Conservation (phyloP, 306 rosid species). For the Boehmeria nivea region DNA sequence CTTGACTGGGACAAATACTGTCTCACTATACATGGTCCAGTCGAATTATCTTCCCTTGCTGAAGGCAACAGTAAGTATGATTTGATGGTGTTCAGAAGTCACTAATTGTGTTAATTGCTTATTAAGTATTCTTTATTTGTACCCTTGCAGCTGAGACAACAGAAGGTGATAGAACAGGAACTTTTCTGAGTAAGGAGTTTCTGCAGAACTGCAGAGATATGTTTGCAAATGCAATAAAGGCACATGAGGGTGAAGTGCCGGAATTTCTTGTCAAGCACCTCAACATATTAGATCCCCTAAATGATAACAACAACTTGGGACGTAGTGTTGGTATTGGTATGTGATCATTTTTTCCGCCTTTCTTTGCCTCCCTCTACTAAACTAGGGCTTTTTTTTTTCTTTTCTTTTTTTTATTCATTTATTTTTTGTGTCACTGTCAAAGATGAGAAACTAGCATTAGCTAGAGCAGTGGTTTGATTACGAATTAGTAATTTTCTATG, state of each 20-base stretch:
- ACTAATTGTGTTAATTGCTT: slow-evolving; percentile 1
- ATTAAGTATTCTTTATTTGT: slow-evolving; percentile 18
- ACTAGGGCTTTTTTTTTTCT: too few relatives aligned
- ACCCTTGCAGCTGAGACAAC: slow-evolving; percentile 31
- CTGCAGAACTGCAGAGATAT: slow-evolving; percentile 40
- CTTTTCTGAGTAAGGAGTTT: slow-evolving; percentile 50
- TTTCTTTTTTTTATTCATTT: too few relatives aligned
- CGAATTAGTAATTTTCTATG: too few relatives aligned
- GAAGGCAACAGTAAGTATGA: slow-evolving; percentile 41
- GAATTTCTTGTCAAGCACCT: slow-evolving; percentile 46
- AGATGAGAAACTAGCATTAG: too few relatives aligned
- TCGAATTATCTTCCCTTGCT: slow-evolving; percentile 42
- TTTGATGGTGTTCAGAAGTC: slow-evolving; percentile 1
- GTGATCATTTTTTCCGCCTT: too few relatives aligned
- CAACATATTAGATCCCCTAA: slow-evolving; percentile 69
- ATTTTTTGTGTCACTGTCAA: too few relatives aligned
- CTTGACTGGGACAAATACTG: slow-evolving; percentile 58
- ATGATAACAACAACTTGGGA: slow-evolving; percentile 58
- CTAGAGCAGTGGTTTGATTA: too few relatives aligned
- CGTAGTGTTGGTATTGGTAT: slow-evolving; percentile 56
- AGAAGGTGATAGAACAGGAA: slow-evolving; percentile 26
- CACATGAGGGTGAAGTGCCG: slow-evolving; percentile 13
- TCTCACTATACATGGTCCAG: slow-evolving; percentile 49
- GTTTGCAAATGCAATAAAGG: slow-evolving; percentile 29
- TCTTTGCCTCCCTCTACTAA: too few relatives aligned